Evolutionary conservation across 73 alveolate genomes (phyloP), one percentile per base, ranked within the genome.

Genomic region (Tetrahymena thermophila): DNA sequence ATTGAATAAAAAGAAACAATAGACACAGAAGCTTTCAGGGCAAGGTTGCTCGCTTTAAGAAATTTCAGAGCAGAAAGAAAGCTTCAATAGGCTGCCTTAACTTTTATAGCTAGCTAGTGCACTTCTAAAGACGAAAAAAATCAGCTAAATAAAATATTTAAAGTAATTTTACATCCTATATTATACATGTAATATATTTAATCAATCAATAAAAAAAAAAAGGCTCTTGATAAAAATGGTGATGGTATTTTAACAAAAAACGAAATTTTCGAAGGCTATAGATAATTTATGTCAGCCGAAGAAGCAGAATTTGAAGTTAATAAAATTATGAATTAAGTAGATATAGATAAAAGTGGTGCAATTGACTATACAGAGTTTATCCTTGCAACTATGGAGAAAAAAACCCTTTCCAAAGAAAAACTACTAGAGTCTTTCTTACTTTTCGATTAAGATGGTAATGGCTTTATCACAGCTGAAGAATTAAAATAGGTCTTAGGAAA

Each of bases 321-420:
- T 38, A 97, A 95, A 95, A 97, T 97, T 55, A 97, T 97, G 96
- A 96, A 95, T 44, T 85, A 93, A 94, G 97, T 97, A 25, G 98
- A 96, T 42, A 93, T 94, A 93, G 98, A 96, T 96, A 98, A 96
- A 31, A 94, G 96, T 93, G 98, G 98, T 25, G 96, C 96, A 16
- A 97, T 97, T 38, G 98, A 96, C 43, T 96, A 96, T 85, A 94
- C 98, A 83, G 98, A 97, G 58, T 97, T 97, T 94, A 94, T 97
- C 43, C 93, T 95, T 57, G 96, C 98, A 83, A 89, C 97, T 5
- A 94, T 94, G 97, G 97, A 97, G 40, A 96, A 94, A 58, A 96
- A 97, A 94, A 94, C 96, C 31, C 95, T 97, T 4, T 94, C 95
- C 35, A 96, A 96, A 71, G 97, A 97, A 37, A 96, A 96, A 42